Evolutionary conservation across 441 rosid species (phyloP), one percentile per base, ranked within the genome.

Genomic region (Pelargonium myrrhifolium): DNA sequence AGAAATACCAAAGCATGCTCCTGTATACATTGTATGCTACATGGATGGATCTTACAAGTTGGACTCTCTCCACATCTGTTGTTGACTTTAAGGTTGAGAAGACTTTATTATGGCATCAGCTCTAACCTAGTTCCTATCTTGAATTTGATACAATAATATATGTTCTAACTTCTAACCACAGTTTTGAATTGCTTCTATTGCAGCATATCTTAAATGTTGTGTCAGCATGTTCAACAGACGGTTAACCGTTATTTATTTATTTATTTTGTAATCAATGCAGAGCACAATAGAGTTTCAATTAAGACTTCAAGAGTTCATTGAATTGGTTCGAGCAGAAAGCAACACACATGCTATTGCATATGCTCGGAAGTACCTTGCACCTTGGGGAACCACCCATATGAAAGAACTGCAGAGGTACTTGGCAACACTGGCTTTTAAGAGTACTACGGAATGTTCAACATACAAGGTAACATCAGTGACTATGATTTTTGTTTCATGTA

Each of bases 241-340:
- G n/a, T n/a, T n/a, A n/a, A n/a, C n/a, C n/a, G n/a, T n/a, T n/a
- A n/a, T n/a, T n/a, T n/a, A n/a, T n/a, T n/a, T n/a, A n/a, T n/a
- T n/a, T n/a, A n/a, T n/a, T n/a, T 7, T 17, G 40, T 39, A 4
- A 58, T n/a, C 18, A 15, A 47, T 47, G 61, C 84, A 90, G 97
- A 93, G 98, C 84, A 85, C 82, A 72, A 84, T 90, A 14, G 98
- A 93, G 70, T 90, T 93, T 82, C 92, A 85, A 78, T 78, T 93
- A 82, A 93, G 95, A 79, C 92, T 87, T 79, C 98, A 93, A 83
- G 96, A 89, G 66, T 93, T 89, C 69, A 74, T 93, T 40, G 98
- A 93, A 81, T 79, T 93, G 78, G 95, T 93, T 70, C 83, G 98
- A 72, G 82, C 81, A 66, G 92, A 86, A 40, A 82, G 82, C 72